phyloP scores from a whole-genome alignment of 2,329 filamentous ascomycete species.

The Proliferodiscus dingleyae region DNA sequence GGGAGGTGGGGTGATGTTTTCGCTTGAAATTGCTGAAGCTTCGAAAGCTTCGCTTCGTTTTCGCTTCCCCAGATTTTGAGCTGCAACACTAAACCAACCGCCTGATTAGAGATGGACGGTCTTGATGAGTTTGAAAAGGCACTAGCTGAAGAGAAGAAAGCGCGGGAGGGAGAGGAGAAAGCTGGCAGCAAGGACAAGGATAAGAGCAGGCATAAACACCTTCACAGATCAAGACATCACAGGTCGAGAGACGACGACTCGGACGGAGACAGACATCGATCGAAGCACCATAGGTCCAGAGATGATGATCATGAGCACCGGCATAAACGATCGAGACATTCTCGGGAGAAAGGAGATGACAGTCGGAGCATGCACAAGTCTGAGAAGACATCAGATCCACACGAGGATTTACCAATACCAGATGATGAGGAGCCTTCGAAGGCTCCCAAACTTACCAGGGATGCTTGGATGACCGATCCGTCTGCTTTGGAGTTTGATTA shows the following conservation, averaged over 20 bases:
- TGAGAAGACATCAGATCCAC: slow-evolving; percentile 42
- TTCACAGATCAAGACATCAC: slow-evolving; percentile 31
- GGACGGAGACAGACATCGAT: slow-evolving; percentile 14
- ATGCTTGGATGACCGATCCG: slow-evolving; percentile 93
- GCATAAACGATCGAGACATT: slow-evolving; percentile 55
- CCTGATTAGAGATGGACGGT: slow-evolving; percentile 42
- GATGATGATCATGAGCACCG: slow-evolving; percentile 46
- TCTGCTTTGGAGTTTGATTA: slow-evolving; percentile 82
- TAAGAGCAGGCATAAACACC: slow-evolving; percentile 34
- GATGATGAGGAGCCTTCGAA: slow-evolving; percentile 42
- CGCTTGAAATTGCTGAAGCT: slow-evolving; percentile 7
- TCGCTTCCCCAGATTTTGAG: slow-evolving; percentile 1
- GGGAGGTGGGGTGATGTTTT: slow-evolving; percentile 21
- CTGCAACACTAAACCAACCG: slow-evolving; percentile 2
- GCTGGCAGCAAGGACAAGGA: slow-evolving; percentile 43
- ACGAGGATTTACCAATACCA: slow-evolving; percentile 47
- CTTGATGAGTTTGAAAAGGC: slow-evolving; percentile 72
- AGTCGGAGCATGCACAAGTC: slow-evolving; percentile 31
- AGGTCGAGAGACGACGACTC: slow-evolving; percentile 25
- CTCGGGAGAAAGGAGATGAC: slow-evolving; percentile 34
- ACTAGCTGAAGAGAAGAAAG: slow-evolving; percentile 59
- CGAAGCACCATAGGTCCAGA: slow-evolving; percentile 11
- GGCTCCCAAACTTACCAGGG: slow-evolving; percentile 48
- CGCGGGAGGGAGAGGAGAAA: slow-evolving; percentile 44
- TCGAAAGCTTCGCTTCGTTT: slow-evolving; percentile 2